Evolutionary conservation across 129 eudicot species (phyloP).

Genomic region (Centaurea solstitialis): DNA sequence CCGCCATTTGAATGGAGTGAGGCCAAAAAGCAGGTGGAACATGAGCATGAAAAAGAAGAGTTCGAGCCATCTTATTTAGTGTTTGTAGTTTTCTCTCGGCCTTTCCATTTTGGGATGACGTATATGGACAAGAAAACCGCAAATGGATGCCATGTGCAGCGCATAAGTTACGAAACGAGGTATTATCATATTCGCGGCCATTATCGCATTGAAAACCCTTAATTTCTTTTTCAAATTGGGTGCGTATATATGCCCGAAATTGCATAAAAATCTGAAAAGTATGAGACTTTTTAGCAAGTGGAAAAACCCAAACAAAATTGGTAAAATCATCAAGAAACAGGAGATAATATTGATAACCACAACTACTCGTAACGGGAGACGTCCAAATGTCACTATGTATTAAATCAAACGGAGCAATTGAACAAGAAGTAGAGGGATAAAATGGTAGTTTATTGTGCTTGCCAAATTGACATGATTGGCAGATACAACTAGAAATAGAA

Average conservation of each 20-base stretch:
- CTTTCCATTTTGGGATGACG: not conserved
- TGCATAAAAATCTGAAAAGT: not conserved
- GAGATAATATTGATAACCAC: too few relatives aligned
- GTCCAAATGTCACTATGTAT: too few relatives aligned
- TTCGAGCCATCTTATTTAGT: not conserved
- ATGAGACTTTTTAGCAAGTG: too few relatives aligned
- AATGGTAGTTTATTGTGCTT: too few relatives aligned
- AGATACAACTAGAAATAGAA: too few relatives aligned
- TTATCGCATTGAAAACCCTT: not conserved
- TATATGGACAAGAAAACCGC: not conserved
- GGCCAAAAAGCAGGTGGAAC: not conserved
- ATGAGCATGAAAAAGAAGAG: not conserved
- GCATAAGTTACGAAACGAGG: not conserved
- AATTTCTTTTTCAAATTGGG: not conserved
- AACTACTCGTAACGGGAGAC: too few relatives aligned
- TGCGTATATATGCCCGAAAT: not conserved
- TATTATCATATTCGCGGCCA: not conserved
- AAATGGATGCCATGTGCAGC: not conserved
- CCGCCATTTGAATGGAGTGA: not conserved
- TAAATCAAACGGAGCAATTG: too few relatives aligned
- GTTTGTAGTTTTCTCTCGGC: not conserved
- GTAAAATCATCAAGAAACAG: too few relatives aligned
- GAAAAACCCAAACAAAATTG: too few relatives aligned
- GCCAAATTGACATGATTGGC: too few relatives aligned
- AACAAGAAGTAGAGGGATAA: too few relatives aligned